A percentile compares a stretch with the other conserved stretches of the same genome.
These are phyloP conservation scores for Sungouiozyma ichnusensis DNA, from an alignment of 805 yeast species.

Conservation along the genomic window DNA sequence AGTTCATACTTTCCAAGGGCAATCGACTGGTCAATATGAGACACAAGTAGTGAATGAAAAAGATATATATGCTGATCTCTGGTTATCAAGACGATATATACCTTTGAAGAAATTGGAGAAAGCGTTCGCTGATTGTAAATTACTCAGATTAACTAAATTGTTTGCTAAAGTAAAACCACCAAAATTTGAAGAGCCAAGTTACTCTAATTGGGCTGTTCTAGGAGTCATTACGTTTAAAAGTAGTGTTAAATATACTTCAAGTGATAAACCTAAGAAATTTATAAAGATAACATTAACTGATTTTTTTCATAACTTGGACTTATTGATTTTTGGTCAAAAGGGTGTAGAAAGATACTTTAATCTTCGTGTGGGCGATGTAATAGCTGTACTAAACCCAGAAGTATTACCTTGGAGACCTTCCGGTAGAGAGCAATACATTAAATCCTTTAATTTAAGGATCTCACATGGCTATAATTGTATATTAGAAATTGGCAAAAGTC, in stretches of 20 bases:
- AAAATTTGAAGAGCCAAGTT: conserved; percentile 53
- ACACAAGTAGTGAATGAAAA: conserved; percentile 31
- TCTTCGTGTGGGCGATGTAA: conserved; percentile 59
- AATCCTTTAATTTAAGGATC: conserved; percentile 46
- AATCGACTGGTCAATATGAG: conserved; percentile 12
- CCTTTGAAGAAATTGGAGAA: conserved; percentile 26
- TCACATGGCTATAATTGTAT: conserved; percentile 42
- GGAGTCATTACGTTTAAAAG: conserved; percentile 58
- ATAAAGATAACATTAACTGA: conserved; percentile 57
- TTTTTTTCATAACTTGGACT: conserved; percentile 46
- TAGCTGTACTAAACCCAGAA: conserved; percentile 67
- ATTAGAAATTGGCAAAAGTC: conserved; percentile 63
- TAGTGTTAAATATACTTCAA: conserved; percentile 37
- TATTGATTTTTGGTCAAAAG: conserved; percentile 49
- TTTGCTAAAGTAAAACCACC: conserved; percentile 63
- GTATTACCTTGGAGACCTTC: conserved; percentile 34
- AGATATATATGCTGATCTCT: conserved; percentile 38
- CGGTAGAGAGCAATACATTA: conserved; percentile 13
- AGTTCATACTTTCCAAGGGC: conserved; percentile 32
- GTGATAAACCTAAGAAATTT: conserved; percentile 39
- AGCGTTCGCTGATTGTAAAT: conserved; percentile 39
- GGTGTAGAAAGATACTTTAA: conserved; percentile 69
- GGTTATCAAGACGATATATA: conserved; percentile 39
- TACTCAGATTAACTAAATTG: conserved; percentile 47
- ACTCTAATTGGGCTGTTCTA: conserved; percentile 69